Percentiles rank a stretch among this genome's conserved stretches.
phyloP scores from a whole-genome alignment of 495 filamentous ascomycete species.

The Pyrenopolyporus hunteri region DNA sequence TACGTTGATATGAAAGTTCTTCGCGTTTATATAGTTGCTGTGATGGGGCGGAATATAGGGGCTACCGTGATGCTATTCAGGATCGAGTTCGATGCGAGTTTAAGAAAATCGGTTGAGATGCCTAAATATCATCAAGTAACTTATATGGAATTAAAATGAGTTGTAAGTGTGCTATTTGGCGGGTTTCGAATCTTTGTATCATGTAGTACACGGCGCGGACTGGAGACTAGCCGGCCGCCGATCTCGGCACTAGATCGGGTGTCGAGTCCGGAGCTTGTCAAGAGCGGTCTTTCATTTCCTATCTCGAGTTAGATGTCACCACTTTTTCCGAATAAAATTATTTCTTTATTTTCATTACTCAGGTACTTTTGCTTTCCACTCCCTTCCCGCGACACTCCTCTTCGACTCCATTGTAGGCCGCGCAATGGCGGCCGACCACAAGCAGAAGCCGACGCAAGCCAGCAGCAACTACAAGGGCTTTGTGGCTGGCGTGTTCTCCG shows the following conservation, averaged over 20 bases:
- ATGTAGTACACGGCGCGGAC: slow-evolving; percentile 18
- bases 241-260: slow-evolving; percentile 25
- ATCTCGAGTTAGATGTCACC: background rate
- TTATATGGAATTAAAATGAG: no score
- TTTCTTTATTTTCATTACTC: background rate
- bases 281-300: no score
- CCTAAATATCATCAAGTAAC: no score
- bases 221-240: slow-evolving; percentile 13
- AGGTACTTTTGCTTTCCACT: background rate
- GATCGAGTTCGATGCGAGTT: no score
- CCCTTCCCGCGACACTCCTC: no score
- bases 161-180: no score
- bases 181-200: background rate
- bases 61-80: no score
- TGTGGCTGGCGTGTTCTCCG: slow-evolving; percentile 91
- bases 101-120: no score
- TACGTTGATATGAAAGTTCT: no score
- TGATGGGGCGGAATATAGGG: background rate
- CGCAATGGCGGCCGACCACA: slow-evolving; percentile 40
- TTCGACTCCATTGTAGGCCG: slow-evolving; percentile 15
- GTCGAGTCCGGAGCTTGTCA: slow-evolving; percentile 1
- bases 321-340: background rate
- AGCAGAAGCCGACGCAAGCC: slow-evolving; percentile 32
- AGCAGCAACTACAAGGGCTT: slow-evolving; percentile 81
- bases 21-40: background rate